Conservation (phyloP, 768 basidiomycete genomes). For the Panellus pusillus region DNA sequence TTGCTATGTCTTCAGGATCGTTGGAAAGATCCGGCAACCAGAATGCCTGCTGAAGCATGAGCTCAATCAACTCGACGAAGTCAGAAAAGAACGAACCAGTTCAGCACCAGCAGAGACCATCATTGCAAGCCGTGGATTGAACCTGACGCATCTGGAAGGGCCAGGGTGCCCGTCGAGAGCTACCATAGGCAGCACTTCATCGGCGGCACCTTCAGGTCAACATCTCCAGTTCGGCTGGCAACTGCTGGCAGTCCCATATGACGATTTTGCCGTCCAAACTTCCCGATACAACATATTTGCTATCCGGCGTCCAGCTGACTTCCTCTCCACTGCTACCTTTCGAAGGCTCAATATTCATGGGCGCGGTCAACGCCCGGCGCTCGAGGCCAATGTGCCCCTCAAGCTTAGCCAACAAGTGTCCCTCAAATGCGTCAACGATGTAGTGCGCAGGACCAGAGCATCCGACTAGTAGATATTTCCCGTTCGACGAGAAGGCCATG, state of each 20-base stretch:
- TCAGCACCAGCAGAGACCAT: constrained; percentile 82
- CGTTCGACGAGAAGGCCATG: constrained; percentile 85
- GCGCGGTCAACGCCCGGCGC: constrained; percentile 51
- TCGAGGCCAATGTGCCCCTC: constrained; percentile 86
- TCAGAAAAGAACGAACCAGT: constrained; percentile 52
- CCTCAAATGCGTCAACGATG: constrained; percentile 88
- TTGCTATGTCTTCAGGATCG: constrained; percentile 70
- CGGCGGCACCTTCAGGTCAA: constrained; percentile 57
- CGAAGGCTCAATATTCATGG: constrained; percentile 61
- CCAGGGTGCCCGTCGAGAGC: constrained; percentile 79
- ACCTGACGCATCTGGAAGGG: constrained; percentile 81
- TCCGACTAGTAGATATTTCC: constrained; percentile 87
- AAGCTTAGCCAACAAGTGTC: constrained; percentile 79
- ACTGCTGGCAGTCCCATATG: constrained; percentile 81
- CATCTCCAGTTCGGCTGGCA: constrained; percentile 52
- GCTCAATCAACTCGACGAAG: constrained; percentile 8
- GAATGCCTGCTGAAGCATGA: constrained; percentile 36
- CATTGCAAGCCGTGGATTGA: constrained; percentile 90
- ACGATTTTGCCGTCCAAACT: constrained; percentile 81
- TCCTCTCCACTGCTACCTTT: constrained; percentile 92
- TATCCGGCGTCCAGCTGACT: constrained; percentile 92
- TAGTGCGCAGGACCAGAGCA: constrained; percentile 94
- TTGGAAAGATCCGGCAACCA: constrained; percentile 57
- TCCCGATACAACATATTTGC: constrained; percentile 85
- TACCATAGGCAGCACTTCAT: constrained; percentile 41